A percentile compares a stretch with the other conserved stretches of the same genome.
Evolutionary conservation across 2,329 filamentous ascomycete genomes (phyloP).

Genomic region (Paecilomyces sp.): DNA sequence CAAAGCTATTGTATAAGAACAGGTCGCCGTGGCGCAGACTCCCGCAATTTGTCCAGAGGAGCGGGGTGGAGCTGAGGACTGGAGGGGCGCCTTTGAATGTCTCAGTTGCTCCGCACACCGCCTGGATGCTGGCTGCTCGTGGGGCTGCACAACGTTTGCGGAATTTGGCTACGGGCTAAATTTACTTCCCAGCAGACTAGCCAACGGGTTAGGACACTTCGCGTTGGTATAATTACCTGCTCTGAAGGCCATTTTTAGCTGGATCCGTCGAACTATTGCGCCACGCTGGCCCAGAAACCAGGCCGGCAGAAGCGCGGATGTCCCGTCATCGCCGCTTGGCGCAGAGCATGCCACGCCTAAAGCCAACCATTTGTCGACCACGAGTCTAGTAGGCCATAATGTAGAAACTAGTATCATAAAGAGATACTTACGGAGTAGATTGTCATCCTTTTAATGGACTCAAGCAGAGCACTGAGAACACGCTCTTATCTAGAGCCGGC

Average conservation of each 20-base stretch:
- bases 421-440: background rate
- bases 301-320: background rate
- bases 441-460: background rate
- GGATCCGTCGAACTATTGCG: background rate
- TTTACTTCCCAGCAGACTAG: background rate
- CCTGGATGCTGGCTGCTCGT: background rate
- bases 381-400: background rate
- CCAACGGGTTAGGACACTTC: background rate
- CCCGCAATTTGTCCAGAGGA: background rate
- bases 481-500: background rate
- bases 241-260: background rate
- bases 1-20: slow-evolving; percentile 1
- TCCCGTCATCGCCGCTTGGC: background rate
- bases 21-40: background rate
- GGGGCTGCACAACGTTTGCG: background rate
- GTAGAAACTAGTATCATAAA: background rate
- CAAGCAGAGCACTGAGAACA: background rate
- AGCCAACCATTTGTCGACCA: background rate
- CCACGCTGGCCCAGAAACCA: background rate
- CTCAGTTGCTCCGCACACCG: background rate
- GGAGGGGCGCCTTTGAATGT: background rate
- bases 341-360: background rate
- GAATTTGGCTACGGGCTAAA: background rate
- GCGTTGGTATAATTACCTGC: background rate
- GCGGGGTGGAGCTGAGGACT: background rate